Evolutionary conservation across 2,329 filamentous ascomycete genomes (phyloP), one percentile per base, ranked within the genome.

Genomic region (Trichoderma oligosporum): DNA sequence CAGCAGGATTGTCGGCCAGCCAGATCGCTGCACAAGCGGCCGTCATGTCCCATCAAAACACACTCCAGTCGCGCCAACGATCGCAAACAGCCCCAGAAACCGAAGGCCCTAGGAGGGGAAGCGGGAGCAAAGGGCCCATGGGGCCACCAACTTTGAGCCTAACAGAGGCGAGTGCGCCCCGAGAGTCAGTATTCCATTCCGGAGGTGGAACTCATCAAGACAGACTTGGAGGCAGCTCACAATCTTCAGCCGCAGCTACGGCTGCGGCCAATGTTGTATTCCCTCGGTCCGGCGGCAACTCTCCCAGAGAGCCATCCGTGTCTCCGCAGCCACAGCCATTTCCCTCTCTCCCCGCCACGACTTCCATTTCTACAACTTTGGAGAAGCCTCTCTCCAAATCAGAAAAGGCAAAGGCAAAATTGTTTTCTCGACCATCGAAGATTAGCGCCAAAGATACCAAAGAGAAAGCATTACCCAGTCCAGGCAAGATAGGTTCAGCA

Each of bases 11-110:
- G 60, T 79, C 80, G 1, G 84, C 88, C n/a, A 90, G 87, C 70
- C 86, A 90, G 70, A 90, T 91, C 62, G 89, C 89, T 36, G 88
- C 88, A 16, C 88, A 91, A 71, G 85, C 88, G 8, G 89, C 89
- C 56, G 84, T 88, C 66, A 84, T 89, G 75, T 82, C 82, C 31
- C 82, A 86, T 65, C 78, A 82, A 66, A 76, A 77, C 41, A 69
- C 65, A 63, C 68, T 71, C 44, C 79, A 82, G 64, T 76, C 70
- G 58, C 78, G 89, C 18, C 88, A 90, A 68, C 82, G 88, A 52
- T 91, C 88, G 12, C 86, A 89, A 69, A 91, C 88, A 0, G 83
- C 88, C 7, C 85, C 88, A 5, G 74, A 77, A 7, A 65, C 70
- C n/a, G 71, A 74, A 46, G 66, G 70, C 31, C 57, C 68, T 6